Percentiles rank a stretch among this genome's conserved stretches.
Evolutionary conservation across 2,329 filamentous ascomycete species (phyloP).

Genomic region (Ophiostoma himal-ulmi): DNA sequence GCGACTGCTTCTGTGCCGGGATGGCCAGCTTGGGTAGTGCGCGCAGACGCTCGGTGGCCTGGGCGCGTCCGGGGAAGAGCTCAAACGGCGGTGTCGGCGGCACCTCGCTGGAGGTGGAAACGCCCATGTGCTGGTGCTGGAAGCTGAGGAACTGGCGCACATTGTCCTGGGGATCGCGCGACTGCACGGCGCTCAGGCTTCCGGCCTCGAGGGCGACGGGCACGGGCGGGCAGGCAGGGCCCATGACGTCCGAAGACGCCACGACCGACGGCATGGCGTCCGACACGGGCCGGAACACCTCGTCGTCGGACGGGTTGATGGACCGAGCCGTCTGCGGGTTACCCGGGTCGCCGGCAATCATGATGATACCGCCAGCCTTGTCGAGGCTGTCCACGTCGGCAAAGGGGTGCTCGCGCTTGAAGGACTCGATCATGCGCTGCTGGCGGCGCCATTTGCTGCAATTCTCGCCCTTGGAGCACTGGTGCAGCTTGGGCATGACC

Average conservation of each 20-base stretch:
- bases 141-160: slow-evolving; percentile 87
- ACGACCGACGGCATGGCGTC: slow-evolving; percentile 76
- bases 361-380: slow-evolving; percentile 55
- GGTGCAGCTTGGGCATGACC: slow-evolving; percentile 75
- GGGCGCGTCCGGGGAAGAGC: slow-evolving; percentile 42
- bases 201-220: slow-evolving; percentile 68
- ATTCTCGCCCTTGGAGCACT: slow-evolving; percentile 78
- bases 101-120: slow-evolving; percentile 45
- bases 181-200: slow-evolving; percentile 61
- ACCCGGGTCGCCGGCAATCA: slow-evolving; percentile 72
- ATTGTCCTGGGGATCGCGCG: slow-evolving; percentile 82
- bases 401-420: slow-evolving; percentile 70
- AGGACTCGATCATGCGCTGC: slow-evolving; percentile 67
- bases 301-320: slow-evolving; percentile 44
- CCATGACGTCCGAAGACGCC: slow-evolving; percentile 85
- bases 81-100: slow-evolving; percentile 66
- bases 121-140: slow-evolving; percentile 53
- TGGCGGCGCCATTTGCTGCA: slow-evolving; percentile 78
- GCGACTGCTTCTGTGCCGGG: slow-evolving; percentile 33
- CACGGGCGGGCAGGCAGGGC: slow-evolving; percentile 50
- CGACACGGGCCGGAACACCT: slow-evolving; percentile 60
- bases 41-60: slow-evolving; percentile 51
- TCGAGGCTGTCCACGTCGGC: slow-evolving; percentile 52
- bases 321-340: slow-evolving; percentile 62
- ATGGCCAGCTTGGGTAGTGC: slow-evolving; percentile 59